Conservation (phyloP, 2,329 filamentous ascomycete species). For the Sarocladium brachiariae region DNA sequence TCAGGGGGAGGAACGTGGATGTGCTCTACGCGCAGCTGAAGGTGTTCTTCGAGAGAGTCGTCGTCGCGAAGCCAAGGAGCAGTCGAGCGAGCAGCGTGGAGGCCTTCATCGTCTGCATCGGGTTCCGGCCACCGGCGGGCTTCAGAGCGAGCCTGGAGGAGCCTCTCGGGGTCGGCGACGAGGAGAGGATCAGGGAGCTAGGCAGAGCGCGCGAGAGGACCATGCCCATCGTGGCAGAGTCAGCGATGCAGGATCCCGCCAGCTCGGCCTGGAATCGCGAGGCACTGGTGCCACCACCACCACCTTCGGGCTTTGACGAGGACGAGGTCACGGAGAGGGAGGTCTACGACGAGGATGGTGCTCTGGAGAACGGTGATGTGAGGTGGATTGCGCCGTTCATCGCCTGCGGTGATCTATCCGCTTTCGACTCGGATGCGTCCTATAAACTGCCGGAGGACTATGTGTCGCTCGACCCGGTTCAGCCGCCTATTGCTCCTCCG, state of each 20-base stretch:
- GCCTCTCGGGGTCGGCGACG: slow-evolving; percentile 59
- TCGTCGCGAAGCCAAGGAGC: slow-evolving; percentile 88
- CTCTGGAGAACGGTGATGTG: slow-evolving; percentile 18
- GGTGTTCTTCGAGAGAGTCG: slow-evolving; percentile 77
- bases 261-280: slow-evolving; percentile 36
- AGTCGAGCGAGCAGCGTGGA: slow-evolving; percentile 95
- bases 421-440: slow-evolving; percentile 92
- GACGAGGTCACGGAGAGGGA: slow-evolving; percentile 39
- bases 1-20: slow-evolving; percentile 91
- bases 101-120: slow-evolving; percentile 91
- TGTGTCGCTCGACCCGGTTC: slow-evolving; percentile 82
- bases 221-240: slow-evolving; percentile 33
- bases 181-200: slow-evolving; percentile 40
- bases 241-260: slow-evolving; percentile 37
- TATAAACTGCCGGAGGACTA: slow-evolving; percentile 84
- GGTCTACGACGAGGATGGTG: slow-evolving; percentile 37
- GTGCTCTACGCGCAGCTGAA: slow-evolving; percentile 90
- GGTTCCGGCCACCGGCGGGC: slow-evolving; percentile 72
- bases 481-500: slow-evolving; percentile 91
- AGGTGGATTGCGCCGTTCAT: slow-evolving; percentile 93
- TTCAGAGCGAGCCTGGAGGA: slow-evolving; percentile 71
- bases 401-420: slow-evolving; percentile 91
- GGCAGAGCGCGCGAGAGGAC: slow-evolving; percentile 34
- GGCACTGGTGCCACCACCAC: slow-evolving; percentile 8
- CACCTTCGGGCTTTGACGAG: slow-evolving; percentile 11